Percentiles rank a stretch among this genome's conserved stretches.
These are phyloP conservation scores for Aureobasidium sp. DNA, from an alignment of 2,329 filamentous ascomycete genomes.

Conservation along the genomic window DNA sequence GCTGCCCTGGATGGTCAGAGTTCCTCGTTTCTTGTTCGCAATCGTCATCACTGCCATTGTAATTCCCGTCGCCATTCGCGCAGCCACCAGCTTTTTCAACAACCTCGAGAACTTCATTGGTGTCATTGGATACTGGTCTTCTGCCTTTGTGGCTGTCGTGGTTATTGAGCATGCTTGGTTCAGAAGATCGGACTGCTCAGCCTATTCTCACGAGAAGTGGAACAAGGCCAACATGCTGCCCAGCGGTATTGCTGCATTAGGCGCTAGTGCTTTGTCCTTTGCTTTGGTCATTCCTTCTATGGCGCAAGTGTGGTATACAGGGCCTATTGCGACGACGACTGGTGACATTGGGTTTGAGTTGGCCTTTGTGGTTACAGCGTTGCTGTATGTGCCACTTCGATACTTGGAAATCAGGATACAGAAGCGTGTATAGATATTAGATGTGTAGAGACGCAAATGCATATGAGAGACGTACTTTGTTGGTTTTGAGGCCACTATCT, in stretches of 20 bases:
- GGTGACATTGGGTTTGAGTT: slow-evolving; percentile 61
- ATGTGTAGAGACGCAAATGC: not conserved
- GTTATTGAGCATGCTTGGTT: slow-evolving; percentile 35
- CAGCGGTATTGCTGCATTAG: slow-evolving; percentile 31
- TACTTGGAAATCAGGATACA: slow-evolving; percentile 27
- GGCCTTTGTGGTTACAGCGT: slow-evolving; percentile 43
- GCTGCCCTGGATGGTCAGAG: slow-evolving; percentile 25
- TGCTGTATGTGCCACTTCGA: slow-evolving; percentile 38
- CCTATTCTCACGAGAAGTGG: slow-evolving; percentile 36
- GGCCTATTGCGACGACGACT: slow-evolving; percentile 32
- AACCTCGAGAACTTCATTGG: slow-evolving; percentile 39
- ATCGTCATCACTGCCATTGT: slow-evolving; percentile 34
- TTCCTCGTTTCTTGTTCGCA: slow-evolving; percentile 37
- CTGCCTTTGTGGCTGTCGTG: slow-evolving; percentile 35
- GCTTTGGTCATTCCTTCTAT: slow-evolving; percentile 20
- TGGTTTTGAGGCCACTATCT: too few species aligned
- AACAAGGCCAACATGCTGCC: slow-evolving; percentile 30
- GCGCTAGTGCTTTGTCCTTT: slow-evolving; percentile 17
- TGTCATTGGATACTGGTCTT: slow-evolving; percentile 39
- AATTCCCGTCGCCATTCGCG: slow-evolving; percentile 35
- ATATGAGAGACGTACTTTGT: too few species aligned
- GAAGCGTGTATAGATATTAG: slow-evolving; percentile 13
- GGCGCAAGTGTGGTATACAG: slow-evolving; percentile 22
- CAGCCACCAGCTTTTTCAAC: slow-evolving; percentile 33
- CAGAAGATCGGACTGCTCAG: slow-evolving; percentile 24